Conservation (phyloP, 768 basidiomycete genomes). For the Termitomyces sp. region DNA sequence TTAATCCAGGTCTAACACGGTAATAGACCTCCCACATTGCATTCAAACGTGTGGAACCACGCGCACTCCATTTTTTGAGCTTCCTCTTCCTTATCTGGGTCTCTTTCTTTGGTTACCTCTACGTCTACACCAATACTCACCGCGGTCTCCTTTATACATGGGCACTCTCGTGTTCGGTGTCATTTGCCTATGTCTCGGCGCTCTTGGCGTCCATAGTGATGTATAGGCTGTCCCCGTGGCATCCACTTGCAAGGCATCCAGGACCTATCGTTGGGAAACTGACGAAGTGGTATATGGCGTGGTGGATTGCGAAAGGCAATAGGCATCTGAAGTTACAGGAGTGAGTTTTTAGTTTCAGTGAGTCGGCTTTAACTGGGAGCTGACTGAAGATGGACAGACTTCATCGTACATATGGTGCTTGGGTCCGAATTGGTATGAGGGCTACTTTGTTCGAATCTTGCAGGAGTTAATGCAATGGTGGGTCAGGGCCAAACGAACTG, state of each 20-base stretch:
- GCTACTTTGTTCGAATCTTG: neutral
- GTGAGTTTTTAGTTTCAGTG: neutral
- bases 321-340: neutral
- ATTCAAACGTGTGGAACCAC: neutral
- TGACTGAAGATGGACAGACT: slow-evolving; percentile 3
- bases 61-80: neutral
- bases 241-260: slow-evolving; percentile 7
- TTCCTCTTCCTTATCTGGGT: neutral
- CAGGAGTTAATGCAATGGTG: neutral
- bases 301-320: neutral
- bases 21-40: neutral
- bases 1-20: neutral
- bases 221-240: slow-evolving; percentile 10
- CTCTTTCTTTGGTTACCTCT: slow-evolving; percentile 1
- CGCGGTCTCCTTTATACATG: neutral
- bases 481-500: slow-evolving; percentile 32
- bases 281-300: slow-evolving; percentile 7
- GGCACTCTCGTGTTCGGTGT: neutral
- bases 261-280: slow-evolving; percentile 4
- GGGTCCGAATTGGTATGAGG: slow-evolving; percentile 26
- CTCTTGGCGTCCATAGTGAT: slow-evolving; percentile 3
- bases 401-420: slow-evolving; percentile 25
- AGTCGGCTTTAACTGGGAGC: neutral
- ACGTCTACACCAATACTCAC: neutral
- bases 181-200: neutral